Evolutionary conservation across 257 asterid genomes (phyloP).

Genomic region (Solanum paucissectum): DNA sequence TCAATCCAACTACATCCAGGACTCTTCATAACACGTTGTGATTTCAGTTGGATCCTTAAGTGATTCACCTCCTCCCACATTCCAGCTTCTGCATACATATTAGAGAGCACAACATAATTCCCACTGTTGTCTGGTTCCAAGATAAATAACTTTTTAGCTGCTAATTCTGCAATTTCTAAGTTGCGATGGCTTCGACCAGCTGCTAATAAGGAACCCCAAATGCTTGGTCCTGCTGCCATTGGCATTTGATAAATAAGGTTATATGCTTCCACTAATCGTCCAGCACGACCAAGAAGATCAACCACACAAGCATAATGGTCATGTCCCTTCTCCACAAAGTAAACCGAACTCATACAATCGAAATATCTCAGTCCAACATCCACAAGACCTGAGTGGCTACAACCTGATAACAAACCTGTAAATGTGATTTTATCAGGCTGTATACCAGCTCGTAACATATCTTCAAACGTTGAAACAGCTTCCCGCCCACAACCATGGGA

Average conservation of each 20-base stretch:
- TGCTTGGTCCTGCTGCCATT: conserved; percentile 62
- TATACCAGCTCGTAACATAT: conserved; percentile 45
- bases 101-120: conserved; percentile 57
- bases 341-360: conserved; percentile 35
- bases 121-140: conserved; percentile 72
- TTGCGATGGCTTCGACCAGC: conserved; percentile 52
- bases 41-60: conserved; percentile 38
- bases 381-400: conserved; percentile 78
- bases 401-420: conserved; percentile 67
- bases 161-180: conserved; percentile 71
- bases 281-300: conserved; percentile 76
- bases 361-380: conserved; percentile 65
- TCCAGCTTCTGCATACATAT: conserved; percentile 78
- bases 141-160: conserved; percentile 51
- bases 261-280: conserved; percentile 65
- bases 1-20: conserved; percentile 87
- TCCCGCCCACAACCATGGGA: conserved; percentile 61
- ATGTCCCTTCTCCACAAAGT: conserved; percentile 36
- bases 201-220: conserved; percentile 83
- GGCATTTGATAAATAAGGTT: conserved; percentile 49
- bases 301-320: conserved; percentile 75
- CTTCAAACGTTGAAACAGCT: conserved; percentile 46
- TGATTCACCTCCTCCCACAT: conserved; percentile 74
- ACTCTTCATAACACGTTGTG: conserved; percentile 48
- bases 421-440: conserved; percentile 66